phyloP scores from a whole-genome alignment of 768 basidiomycete species.

The Mycena belliarum region DNA sequence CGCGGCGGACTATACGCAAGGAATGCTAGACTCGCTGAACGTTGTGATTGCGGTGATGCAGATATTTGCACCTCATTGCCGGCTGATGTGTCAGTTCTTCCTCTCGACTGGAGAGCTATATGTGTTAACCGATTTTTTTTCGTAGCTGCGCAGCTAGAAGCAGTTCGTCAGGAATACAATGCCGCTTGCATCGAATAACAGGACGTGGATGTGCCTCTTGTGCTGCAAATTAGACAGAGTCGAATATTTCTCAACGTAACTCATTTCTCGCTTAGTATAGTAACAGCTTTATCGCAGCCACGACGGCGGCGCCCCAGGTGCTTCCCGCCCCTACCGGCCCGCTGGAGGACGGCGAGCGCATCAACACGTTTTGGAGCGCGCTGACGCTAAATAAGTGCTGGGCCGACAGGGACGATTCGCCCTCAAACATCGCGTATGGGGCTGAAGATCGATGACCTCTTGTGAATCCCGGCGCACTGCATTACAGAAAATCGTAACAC shows the following conservation, averaged over 20 bases:
- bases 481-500: no score
- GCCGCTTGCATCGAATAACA: not conserved
- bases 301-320: not conserved
- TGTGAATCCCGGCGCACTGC: no score
- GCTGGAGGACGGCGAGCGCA: conserved; percentile 9
- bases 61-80: conserved; percentile 1
- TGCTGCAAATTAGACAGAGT: no score
- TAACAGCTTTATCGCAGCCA: not conserved
- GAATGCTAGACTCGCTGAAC: not conserved
- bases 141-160: not conserved
- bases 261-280: no score
- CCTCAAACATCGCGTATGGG: conserved; percentile 35
- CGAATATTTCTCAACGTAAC: no score
- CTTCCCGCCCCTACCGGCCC: not conserved
- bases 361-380: conserved; percentile 14
- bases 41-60: conserved; percentile 10
- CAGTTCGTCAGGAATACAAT: not conserved
- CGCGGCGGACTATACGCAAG: not conserved
- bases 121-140: not conserved
- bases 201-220: not conserved
- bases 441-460: conserved; percentile 13
- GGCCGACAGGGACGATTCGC: conserved; percentile 34
- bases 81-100: conserved; percentile 1
- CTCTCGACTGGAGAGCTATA: not conserved
- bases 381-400: conserved; percentile 38